Conservation (phyloP, 345 rosid species). For the Garcia nutans region DNA sequence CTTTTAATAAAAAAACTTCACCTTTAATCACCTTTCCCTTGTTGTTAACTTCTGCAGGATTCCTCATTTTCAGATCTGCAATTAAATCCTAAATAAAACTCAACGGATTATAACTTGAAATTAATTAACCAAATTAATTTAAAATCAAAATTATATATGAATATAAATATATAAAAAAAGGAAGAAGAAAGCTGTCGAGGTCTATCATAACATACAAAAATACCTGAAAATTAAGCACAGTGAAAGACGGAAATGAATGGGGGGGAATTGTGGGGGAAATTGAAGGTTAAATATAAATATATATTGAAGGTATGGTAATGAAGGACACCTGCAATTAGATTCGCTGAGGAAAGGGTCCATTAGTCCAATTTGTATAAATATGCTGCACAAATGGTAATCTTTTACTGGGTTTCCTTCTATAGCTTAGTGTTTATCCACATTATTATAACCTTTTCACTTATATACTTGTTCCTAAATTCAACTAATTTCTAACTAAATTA, state of each 20-base stretch:
- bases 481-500: too few species aligned
- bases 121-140: not conserved
- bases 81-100: not conserved
- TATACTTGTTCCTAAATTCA: not conserved
- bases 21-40: not conserved
- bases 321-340: slow-evolving; percentile 2
- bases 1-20: not conserved
- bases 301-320: too few species aligned
- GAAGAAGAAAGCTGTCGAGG: too few species aligned
- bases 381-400: not conserved
- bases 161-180: not conserved
- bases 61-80: slow-evolving; percentile 13
- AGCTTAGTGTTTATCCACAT: not conserved
- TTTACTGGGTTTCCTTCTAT: not conserved
- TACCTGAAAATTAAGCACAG: too few species aligned
- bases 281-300: not conserved
- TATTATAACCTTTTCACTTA: not conserved
- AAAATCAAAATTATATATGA: not conserved
- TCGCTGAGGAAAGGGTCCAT: not conserved
- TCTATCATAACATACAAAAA: too few species aligned
- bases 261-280: too few species aligned
- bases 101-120: not conserved
- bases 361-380: not conserved
- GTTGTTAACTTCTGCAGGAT: not conserved
- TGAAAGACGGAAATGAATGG: too few species aligned